These are phyloP conservation scores for Malassezia caprae DNA, from an alignment of 1,284 basidiomycete genomes.

Conservation along the genomic window DNA sequence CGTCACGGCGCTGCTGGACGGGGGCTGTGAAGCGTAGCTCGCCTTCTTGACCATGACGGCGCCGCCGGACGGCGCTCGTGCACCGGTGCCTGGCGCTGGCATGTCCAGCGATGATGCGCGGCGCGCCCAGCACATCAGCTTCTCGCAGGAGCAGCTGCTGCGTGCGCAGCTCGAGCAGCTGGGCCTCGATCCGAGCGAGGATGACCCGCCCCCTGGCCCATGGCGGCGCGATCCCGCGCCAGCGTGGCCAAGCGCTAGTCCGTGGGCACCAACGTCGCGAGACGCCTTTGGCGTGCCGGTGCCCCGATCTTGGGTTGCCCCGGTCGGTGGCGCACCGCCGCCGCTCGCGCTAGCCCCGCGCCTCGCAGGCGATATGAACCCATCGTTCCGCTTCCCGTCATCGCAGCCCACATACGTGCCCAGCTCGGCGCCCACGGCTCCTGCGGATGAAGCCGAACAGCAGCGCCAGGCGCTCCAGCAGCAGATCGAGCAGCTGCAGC, in stretches of 20 bases:
- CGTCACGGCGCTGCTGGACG: not conserved
- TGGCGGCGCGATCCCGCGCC: constrained; percentile 10
- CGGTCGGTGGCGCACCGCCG: constrained; percentile 8
- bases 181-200: constrained; percentile 24
- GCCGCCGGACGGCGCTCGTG: not conserved
- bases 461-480: constrained; percentile 51
- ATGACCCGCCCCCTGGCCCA: constrained; percentile 22
- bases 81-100: not conserved
- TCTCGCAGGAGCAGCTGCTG: constrained; percentile 32
- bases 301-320: constrained; percentile 28
- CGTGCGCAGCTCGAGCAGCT: constrained; percentile 37
- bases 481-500: constrained; percentile 50
- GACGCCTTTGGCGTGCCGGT: not conserved
- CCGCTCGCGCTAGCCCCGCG: not conserved
- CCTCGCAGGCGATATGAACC: constrained; percentile 23
- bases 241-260: constrained; percentile 4
- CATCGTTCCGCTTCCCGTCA: constrained; percentile 14
- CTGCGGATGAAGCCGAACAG: constrained; percentile 44
- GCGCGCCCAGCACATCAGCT: constrained; percentile 1
- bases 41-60: not conserved
- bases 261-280: not conserved
- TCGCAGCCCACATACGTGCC: constrained; percentile 23
- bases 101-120: not conserved
- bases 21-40: not conserved
- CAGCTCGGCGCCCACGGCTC: constrained; percentile 17